Evolutionary conservation across 768 basidiomycete genomes (phyloP).

Genomic region (Serendipita vermifera): DNA sequence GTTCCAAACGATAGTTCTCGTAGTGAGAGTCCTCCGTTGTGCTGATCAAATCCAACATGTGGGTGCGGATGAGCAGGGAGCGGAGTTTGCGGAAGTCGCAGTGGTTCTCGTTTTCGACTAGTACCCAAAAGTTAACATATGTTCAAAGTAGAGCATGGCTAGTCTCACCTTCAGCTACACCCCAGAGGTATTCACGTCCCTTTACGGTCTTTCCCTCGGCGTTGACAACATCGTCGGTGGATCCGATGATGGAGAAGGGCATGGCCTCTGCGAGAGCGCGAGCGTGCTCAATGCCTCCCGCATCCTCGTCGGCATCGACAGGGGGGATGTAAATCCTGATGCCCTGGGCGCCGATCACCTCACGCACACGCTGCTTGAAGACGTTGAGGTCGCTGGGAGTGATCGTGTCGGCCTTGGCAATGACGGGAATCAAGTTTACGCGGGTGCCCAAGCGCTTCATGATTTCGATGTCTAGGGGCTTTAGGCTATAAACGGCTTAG

Average conservation of each 20-base stretch:
- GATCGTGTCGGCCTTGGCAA: constrained; percentile 95
- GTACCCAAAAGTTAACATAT: background rate
- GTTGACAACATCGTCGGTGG: constrained; percentile 86
- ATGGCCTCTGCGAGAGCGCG: constrained; percentile 79
- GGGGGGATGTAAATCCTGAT: constrained; percentile 94
- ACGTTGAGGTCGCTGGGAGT: constrained; percentile 81
- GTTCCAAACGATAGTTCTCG: constrained; percentile 93
- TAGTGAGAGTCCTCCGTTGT: constrained; percentile 95
- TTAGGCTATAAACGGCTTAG: constrained; percentile 44
- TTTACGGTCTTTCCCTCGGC: constrained; percentile 86
- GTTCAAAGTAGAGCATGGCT: background rate
- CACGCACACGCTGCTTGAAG: constrained; percentile 92
- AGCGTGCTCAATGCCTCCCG: constrained; percentile 70
- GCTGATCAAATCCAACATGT: constrained; percentile 96
- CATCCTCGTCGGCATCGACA: constrained; percentile 74
- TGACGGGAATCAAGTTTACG: constrained; percentile 94
- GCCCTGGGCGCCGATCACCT: constrained; percentile 79
- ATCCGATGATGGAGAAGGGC: constrained; percentile 98
- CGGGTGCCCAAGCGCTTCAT: constrained; percentile 99
- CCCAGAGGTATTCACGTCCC: constrained; percentile 98
- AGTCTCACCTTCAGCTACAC: constrained; percentile 87
- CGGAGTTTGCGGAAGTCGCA: constrained; percentile 99
- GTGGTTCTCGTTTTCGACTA: constrained; percentile 98
- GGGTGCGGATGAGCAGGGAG: constrained; percentile 86
- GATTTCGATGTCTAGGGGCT: constrained; percentile 97